Base-by-base conservation (phyloP, 148 eudicot genomes). In the Diospyros lotus region DNA sequence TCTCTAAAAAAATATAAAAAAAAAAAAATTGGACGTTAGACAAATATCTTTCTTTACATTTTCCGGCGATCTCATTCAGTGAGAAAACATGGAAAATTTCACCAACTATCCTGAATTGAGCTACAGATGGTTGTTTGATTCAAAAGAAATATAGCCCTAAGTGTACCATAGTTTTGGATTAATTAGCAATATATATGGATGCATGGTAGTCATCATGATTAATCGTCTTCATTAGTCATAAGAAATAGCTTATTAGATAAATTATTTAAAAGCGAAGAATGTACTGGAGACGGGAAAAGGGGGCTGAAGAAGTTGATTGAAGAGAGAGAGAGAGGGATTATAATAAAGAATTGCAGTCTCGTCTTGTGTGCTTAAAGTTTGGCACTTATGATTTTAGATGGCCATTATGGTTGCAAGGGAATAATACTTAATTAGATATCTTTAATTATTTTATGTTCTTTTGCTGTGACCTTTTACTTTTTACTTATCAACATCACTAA, bases 241-340 rank as follows among this genome's bases (percentile, higher is more conserved):
- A 67, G 39, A 67, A 46, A 45, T 67, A 18, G 17, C 40, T n/a
- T 67, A 45, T 70, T 15, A 39, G 10, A 13, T 55, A 3, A 71
- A 4, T 18, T 42, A 56, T 15, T 1, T 9, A 42, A 9, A 43
- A 28, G 28, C 28, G 28, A 28, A 13, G 74, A n/a, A 58, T 58
- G 52, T 9, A 15, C 5, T 68, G 4, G 56, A 9, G 4, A 42
- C 5, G 44, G 13, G 13, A 72, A 56, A 44, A 41, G 50, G 10
- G 74, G 38, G 4, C 44, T 44, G 43, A 72, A 17, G 74, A 43
- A 42, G 64, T 45, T 72, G 74, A 72, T 58, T 43, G 74, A 72
- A 72, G 41, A 42, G 63, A n/a, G 51, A 28, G 28, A 28, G 28
- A 28, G 28, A 28, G 28, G 0, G 28, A 28, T 28, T 28, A 11